These are phyloP conservation scores for Oryza nivara DNA, from an alignment of 176 grass and related monocot species.

Conservation along the genomic window DNA sequence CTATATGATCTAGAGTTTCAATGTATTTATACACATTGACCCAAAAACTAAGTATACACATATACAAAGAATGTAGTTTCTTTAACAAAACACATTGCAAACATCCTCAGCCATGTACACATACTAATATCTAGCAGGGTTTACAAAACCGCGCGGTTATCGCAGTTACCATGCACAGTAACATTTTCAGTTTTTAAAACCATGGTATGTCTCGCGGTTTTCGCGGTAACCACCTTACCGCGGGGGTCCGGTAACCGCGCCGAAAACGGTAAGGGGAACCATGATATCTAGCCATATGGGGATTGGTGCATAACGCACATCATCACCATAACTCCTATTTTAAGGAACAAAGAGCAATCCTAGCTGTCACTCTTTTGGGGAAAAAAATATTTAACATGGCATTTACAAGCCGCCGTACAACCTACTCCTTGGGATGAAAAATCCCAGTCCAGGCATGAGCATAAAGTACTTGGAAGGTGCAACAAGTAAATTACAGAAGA, in stretches of 20 bases:
- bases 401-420: slow-evolving; percentile 2
- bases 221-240: too few relatives aligned
- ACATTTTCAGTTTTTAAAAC: too few relatives aligned
- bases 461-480: slow-evolving; percentile 32
- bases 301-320: background rate
- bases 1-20: too few relatives aligned
- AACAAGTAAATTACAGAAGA: background rate
- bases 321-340: too few relatives aligned
- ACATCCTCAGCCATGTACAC: background rate
- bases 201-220: too few relatives aligned
- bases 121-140: background rate
- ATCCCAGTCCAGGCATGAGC: slow-evolving; percentile 19
- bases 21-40: background rate
- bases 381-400: background rate
- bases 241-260: too few relatives aligned
- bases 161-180: too few relatives aligned
- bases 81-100: background rate
- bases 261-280: too few relatives aligned
- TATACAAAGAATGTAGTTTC: background rate
- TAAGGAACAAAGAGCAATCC: background rate
- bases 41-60: background rate
- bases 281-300: background rate
- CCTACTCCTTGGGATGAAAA: background rate
- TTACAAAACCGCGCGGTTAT: too few relatives aligned
- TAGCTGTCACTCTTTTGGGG: background rate